phyloP scores from a whole-genome alignment of 2,329 filamentous ascomycete genomes.

The Xylariomycetidae sp. region DNA sequence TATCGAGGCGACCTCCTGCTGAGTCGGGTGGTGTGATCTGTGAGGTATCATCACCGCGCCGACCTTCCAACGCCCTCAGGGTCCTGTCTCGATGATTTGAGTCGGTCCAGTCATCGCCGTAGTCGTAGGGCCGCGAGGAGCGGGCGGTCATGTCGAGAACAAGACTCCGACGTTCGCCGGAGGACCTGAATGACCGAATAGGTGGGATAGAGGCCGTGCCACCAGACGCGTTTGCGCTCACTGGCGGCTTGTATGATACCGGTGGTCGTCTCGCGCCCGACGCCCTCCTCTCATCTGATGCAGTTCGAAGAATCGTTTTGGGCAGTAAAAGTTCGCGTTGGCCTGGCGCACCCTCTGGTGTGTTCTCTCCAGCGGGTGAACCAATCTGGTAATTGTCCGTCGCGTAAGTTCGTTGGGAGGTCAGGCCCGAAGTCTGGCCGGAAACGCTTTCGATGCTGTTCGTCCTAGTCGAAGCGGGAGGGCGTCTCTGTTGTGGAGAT shows the following conservation, averaged over 20 bases:
- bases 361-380: conserved; percentile 20
- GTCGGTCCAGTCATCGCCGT: conserved; percentile 38
- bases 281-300: conserved; percentile 45
- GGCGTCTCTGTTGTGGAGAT: conserved; percentile 33
- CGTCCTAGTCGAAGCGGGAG: conserved; percentile 26
- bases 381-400: conserved; percentile 6
- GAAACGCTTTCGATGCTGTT: too few species aligned
- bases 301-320: conserved; percentile 37
- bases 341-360: conserved; percentile 33
- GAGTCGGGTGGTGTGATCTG: conserved; percentile 39
- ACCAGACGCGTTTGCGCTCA: conserved; percentile 23
- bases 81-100: conserved; percentile 44
- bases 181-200: conserved; percentile 53
- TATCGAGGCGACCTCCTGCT: conserved; percentile 32
- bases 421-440: too few species aligned
- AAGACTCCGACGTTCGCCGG: conserved; percentile 51
- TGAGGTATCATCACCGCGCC: conserved; percentile 30
- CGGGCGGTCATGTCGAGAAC: conserved; percentile 47
- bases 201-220: conserved; percentile 40
- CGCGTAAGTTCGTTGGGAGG: conserved; percentile 19
- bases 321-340: conserved; percentile 45
- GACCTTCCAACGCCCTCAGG: conserved; percentile 47
- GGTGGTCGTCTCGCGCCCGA: conserved; percentile 40
- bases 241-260: conserved; percentile 44
- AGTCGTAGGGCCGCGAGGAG: conserved; percentile 38